Conservation (phyloP, 2,329 filamentous ascomycete genomes). For the Colletotrichum musae region DNA sequence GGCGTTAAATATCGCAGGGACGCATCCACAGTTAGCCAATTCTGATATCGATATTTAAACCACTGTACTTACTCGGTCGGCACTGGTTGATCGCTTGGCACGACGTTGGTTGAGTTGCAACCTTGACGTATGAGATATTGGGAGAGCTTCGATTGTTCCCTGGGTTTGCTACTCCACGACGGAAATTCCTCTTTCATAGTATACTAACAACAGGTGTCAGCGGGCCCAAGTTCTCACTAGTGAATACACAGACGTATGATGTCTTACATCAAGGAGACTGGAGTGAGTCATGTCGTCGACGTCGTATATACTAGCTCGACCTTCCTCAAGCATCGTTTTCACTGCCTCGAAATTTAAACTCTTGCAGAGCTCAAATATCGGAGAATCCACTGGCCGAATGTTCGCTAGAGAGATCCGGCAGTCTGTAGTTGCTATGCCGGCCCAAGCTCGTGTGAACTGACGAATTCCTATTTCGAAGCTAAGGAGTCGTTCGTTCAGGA, state of each 20-base stretch:
- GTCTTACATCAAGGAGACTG: neutral
- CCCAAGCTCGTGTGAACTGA: neutral
- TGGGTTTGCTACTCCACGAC: too few species aligned
- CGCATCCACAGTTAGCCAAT: too few species aligned
- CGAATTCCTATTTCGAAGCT: neutral
- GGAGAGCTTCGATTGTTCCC: too few species aligned
- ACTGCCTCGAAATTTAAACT: neutral
- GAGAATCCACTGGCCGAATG: neutral
- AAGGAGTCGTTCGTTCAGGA: neutral
- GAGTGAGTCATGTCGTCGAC: neutral
- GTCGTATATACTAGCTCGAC: neutral
- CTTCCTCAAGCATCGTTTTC: neutral
- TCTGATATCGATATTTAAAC: too few species aligned
- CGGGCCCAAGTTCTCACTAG: too few species aligned
- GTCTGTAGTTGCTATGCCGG: neutral
- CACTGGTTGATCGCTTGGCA: too few species aligned
- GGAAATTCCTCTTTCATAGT: too few species aligned
- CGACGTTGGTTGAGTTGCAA: too few species aligned
- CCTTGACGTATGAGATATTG: too few species aligned
- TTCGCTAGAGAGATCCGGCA: neutral
- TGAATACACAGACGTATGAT: neutral
- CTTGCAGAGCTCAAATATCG: neutral
- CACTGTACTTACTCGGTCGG: too few species aligned
- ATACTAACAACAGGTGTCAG: too few species aligned
- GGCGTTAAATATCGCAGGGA: neutral